These are phyloP conservation scores for Euphorbia neoarborescens DNA, from an alignment of 441 rosid genomes.

Conservation along the genomic window DNA sequence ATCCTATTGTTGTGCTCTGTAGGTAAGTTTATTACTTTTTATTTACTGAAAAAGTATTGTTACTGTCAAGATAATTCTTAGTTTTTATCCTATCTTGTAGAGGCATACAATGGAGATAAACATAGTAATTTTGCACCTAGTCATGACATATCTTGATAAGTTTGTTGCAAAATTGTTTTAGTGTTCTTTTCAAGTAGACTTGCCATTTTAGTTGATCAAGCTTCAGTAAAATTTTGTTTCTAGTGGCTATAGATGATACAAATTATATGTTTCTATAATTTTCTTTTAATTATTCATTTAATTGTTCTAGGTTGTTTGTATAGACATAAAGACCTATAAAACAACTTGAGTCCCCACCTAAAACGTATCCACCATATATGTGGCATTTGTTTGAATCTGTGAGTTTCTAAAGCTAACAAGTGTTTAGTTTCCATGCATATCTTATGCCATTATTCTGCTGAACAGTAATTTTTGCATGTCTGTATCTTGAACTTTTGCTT, in stretches of 20 bases:
- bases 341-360: not conserved
- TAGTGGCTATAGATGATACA: not conserved
- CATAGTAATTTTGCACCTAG: not conserved
- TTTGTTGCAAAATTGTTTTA: not conserved
- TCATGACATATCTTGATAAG: not conserved
- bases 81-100: not conserved
- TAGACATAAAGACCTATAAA: not conserved
- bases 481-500: not conserved
- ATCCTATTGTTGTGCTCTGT: conserved; percentile 72
- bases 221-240: not conserved
- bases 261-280: not conserved
- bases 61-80: not conserved
- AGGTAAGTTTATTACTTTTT: conserved; percentile 37
- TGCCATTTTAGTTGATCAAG: not conserved
- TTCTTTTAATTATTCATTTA: not conserved
- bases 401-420: not conserved
- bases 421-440: not conserved
- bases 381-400: not conserved
- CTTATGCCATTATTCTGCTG: not conserved
- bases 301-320: conserved; percentile 4
- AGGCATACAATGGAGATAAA: not conserved
- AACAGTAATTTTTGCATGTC: not conserved
- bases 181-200: not conserved
- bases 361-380: not conserved
- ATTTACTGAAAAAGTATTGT: not conserved